Base-by-base conservation (phyloP, 2,329 filamentous ascomycete species). In the Penicillium sumatraense region DNA sequence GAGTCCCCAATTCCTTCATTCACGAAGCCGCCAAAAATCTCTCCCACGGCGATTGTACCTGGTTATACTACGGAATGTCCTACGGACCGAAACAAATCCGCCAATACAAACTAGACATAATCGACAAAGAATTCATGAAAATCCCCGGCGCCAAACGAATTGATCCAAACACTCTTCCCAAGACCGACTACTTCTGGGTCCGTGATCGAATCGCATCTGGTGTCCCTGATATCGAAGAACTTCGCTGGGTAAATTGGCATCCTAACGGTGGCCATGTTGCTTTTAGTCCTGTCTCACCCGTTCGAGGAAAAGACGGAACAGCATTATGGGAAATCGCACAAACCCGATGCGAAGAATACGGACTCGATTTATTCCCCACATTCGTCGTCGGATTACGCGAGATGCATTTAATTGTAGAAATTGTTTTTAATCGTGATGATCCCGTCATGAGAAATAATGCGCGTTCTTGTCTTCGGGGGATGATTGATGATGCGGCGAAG, bases 121-220 rank as follows among this genome's bases (percentile, higher is more conserved):
- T 56, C 31, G 29, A 56, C 31, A 52, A 53, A n/a, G 54, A 56
- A 20, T 56, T 56, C 29, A 56, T 56, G 54, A 56, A 56, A 18
- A 49, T 56, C 10, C 49, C 54, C 8, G 54, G 54, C 14, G 54
- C 54, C 7, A 41, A 26, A 47, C 45, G 46, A 16, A 44, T 54
- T 27, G 47, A 54, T 27, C 53, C 53, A 21, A 13, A 23, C 5
- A 47, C 31, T 33, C 35, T 54, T 8, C 24, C 53, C 3, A 16
- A 40, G 11, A 20, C 27, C 13, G 33, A 54, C 41, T 54, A 54
- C 23, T 54, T 51, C 53, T 54, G 53, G 53, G 31, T 40, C 13
- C 53, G 53, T 24, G 53, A 54, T 33, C 40, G 47, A 8, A 47
- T 54, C 41, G 47, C 53, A 9, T 46, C 38, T 2, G 53, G 53